Conservation (phyloP, 2,329 filamentous ascomycete species). For the Onygena corvina region DNA sequence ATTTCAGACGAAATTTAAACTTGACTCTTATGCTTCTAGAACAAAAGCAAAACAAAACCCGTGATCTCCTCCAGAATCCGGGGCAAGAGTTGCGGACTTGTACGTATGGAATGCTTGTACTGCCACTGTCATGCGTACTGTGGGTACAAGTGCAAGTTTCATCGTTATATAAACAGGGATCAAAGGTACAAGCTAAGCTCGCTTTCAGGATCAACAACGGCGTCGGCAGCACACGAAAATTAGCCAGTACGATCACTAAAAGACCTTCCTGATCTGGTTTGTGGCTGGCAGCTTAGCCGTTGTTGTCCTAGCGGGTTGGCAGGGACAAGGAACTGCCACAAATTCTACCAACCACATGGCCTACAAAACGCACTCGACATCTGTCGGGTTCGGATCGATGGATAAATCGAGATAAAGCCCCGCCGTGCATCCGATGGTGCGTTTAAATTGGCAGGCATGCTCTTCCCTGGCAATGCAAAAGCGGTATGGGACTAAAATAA, state of each 20-base stretch:
- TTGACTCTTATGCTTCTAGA: slow-evolving; percentile 1
- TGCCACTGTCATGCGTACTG: slow-evolving; percentile 1
- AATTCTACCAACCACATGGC: slow-evolving; percentile 3
- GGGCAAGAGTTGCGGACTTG: neutral
- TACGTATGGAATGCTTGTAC: neutral
- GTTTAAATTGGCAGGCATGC: neutral
- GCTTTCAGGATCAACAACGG: neutral
- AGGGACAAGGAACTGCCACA: neutral
- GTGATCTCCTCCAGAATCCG: neutral
- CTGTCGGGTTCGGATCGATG: slow-evolving; percentile 2
- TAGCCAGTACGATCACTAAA: neutral
- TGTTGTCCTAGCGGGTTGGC: neutral
- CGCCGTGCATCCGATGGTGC: neutral
- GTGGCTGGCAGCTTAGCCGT: slow-evolving; percentile 6
- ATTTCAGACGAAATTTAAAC: neutral
- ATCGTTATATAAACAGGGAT: neutral
- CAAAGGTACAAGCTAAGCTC: neutral
- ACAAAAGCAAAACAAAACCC: neutral
- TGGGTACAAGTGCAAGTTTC: neutral
- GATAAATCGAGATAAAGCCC: slow-evolving; percentile 5
- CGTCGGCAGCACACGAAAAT: neutral
- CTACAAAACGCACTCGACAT: neutral
- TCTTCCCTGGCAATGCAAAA: neutral
- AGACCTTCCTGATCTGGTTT: slow-evolving; percentile 6
- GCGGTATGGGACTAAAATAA: neutral